Evolutionary conservation across 1,284 basidiomycete species (phyloP).

Genomic region (Exobasidium cylindrosporum): DNA sequence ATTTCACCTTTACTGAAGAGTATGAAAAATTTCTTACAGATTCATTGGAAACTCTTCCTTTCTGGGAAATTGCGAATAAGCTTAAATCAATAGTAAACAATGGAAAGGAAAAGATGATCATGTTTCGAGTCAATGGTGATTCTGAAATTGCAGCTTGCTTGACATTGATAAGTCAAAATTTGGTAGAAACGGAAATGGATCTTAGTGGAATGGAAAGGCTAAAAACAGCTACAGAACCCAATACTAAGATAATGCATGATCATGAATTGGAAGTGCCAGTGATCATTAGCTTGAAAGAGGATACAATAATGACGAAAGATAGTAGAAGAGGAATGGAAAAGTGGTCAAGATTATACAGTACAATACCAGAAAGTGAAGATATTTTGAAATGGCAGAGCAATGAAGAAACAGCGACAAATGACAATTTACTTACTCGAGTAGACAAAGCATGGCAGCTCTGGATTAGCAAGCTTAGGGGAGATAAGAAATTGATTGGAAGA

Average conservation of each 20-base stretch:
- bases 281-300: neutral
- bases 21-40: neutral
- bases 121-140: neutral
- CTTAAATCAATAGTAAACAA: neutral
- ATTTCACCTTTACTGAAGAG: slow-evolving; percentile 2
- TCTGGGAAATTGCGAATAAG: slow-evolving; percentile 1
- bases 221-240: neutral
- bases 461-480: neutral
- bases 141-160: neutral
- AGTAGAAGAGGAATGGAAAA: neutral
- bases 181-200: neutral
- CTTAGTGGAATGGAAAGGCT: neutral
- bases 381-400: neutral
- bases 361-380: neutral
- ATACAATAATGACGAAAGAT: neutral
- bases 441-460: slow-evolving; percentile 1
- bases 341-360: neutral
- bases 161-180: neutral
- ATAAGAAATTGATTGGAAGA: neutral
- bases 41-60: neutral
- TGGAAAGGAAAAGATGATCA: neutral
- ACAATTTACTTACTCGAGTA: neutral
- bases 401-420: too few species aligned
- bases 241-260: neutral
- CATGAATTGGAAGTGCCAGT: neutral